Conservation (phyloP, 23 red algal genomes). For the Agarophyton chilense region DNA sequence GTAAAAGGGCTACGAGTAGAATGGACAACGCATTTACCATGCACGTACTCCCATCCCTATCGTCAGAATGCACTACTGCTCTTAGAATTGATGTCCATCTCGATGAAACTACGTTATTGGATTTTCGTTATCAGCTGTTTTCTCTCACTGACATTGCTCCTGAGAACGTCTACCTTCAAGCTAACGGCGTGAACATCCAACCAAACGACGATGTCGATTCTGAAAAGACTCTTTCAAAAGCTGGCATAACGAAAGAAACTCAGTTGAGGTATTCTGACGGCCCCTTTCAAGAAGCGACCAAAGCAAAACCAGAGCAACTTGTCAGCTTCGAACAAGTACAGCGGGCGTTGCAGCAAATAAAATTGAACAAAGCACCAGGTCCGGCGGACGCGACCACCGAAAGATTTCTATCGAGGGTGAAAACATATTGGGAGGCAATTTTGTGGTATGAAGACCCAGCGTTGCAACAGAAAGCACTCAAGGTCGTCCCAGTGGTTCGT, state of each 20-base stretch:
- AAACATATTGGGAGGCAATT: constrained; percentile 25
- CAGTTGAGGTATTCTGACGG: neutral
- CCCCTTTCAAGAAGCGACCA: neutral
- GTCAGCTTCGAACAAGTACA: neutral
- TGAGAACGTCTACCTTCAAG: constrained; percentile 18
- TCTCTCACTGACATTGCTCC: constrained; percentile 66
- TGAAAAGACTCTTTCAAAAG: neutral
- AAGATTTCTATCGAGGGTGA: constrained; percentile 22
- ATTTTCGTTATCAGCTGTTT: constrained; percentile 54
- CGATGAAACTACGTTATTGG: constrained; percentile 17
- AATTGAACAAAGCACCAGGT: neutral
- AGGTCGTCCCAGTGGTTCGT: constrained; percentile 3
- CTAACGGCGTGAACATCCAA: neutral
- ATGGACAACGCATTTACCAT: neutral
- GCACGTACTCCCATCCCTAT: neutral
- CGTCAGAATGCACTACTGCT: neutral
- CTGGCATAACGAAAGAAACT: neutral
- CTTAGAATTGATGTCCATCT: neutral
- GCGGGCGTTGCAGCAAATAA: neutral
- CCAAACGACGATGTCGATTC: constrained; percentile 19
- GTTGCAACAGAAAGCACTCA: constrained; percentile 28
- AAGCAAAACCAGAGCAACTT: neutral
- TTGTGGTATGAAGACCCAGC: constrained; percentile 33
- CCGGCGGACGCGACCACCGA: neutral
- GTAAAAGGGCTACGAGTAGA: too few relatives aligned